These are phyloP conservation scores for Phenoliferia sp. DNA, from an alignment of 1,284 basidiomycete species.

Conservation along the genomic window DNA sequence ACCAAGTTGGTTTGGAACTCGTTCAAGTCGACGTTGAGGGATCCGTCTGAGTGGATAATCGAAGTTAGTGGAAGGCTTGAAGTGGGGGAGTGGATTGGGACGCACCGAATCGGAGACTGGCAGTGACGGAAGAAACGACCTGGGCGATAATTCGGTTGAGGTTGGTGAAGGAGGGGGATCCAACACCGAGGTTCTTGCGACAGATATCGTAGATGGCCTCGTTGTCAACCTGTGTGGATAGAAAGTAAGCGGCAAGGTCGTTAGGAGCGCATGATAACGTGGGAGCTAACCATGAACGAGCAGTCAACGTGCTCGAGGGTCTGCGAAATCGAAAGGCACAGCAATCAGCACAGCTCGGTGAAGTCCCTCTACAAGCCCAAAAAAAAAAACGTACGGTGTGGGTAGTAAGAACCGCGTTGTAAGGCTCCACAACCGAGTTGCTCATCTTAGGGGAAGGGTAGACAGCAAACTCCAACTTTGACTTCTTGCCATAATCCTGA, in stretches of 20 bases:
- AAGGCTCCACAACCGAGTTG: conserved; percentile 96
- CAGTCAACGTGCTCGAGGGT: conserved; percentile 99
- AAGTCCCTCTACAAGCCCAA: too few relatives aligned
- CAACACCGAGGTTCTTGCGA: conserved; percentile 87
- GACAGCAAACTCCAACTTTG: conserved; percentile 95
- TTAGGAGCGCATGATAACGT: neutral
- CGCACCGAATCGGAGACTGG: conserved; percentile 76
- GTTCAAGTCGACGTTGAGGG: conserved; percentile 94
- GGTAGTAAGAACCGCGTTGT: conserved; percentile 98
- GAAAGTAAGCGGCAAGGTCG: neutral
- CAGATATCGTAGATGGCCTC: conserved; percentile 92
- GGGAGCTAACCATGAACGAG: conserved; percentile 80
- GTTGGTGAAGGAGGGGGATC: conserved; percentile 86
- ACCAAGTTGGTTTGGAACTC: conserved; percentile 96
- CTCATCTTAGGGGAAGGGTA: conserved; percentile 67
- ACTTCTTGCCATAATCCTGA: conserved; percentile 98
- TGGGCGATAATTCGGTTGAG: conserved; percentile 95
- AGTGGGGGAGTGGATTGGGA: neutral
- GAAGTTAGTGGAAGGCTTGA: neutral
- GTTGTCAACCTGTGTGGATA: conserved; percentile 7
- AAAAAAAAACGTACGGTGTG: conserved; percentile 64
- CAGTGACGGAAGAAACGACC: conserved; percentile 96
- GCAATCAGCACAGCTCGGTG: too few relatives aligned
- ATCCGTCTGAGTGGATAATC: conserved; percentile 58
- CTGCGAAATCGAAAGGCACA: neutral